Percentiles rank a stretch among this genome's conserved stretches.
These are phyloP conservation scores for Trichosporon sp. DNA, from an alignment of 1,284 basidiomycete species.

Conservation along the genomic window DNA sequence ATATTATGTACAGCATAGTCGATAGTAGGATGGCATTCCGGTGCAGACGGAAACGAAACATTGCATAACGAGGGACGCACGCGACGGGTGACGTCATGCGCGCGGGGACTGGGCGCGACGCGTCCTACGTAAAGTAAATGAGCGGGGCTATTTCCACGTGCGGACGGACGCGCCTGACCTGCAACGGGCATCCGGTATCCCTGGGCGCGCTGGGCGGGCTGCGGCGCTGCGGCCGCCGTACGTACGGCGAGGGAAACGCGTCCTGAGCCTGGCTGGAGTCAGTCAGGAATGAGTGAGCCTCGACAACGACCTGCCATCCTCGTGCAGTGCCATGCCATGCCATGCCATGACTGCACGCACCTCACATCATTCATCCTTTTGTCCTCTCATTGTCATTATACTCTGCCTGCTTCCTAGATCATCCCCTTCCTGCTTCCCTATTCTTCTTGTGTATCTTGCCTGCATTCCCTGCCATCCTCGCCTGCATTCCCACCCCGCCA, in stretches of 20 bases:
- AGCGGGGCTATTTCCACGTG: background rate
- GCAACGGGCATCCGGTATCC: no score
- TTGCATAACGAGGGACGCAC: background rate
- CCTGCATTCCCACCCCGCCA: background rate
- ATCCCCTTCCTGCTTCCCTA: background rate
- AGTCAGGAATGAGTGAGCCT: background rate
- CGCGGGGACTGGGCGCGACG: background rate
- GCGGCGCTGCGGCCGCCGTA: no score
- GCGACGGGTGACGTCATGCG: background rate
- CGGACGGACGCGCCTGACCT: background rate
- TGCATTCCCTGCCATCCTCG: background rate
- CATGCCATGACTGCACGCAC: background rate
- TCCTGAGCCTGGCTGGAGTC: background rate
- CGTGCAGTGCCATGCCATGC: no score
- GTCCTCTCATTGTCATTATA: background rate
- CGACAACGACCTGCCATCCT: background rate
- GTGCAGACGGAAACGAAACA: background rate
- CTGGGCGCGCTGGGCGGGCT: background rate
- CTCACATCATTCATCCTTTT: background rate
- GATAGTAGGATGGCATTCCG: background rate
- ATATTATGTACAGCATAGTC: background rate
- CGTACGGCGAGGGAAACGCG: no score
- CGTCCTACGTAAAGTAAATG: background rate
- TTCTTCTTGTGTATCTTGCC: background rate
- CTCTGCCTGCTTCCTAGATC: background rate